phyloP scores from a whole-genome alignment of 768 basidiomycete species.

The Russula griseocarnosa region DNA sequence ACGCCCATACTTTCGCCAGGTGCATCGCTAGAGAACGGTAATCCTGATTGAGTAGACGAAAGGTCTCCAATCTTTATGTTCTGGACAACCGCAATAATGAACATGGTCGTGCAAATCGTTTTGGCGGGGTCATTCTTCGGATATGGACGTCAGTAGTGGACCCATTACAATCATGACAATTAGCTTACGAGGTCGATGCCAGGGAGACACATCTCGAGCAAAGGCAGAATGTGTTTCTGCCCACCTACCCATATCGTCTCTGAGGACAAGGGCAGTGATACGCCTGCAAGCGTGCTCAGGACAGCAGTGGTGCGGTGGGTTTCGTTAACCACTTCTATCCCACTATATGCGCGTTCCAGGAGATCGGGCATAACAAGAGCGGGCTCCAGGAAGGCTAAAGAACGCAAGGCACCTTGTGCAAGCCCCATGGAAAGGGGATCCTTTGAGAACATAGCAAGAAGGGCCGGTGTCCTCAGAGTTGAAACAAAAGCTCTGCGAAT shows the following conservation, averaged over 20 bases:
- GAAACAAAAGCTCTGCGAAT: conserved; percentile 82
- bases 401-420: conserved; percentile 74
- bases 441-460: conserved; percentile 89
- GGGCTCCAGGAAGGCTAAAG: conserved; percentile 77
- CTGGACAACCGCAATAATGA: conserved; percentile 69
- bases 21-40: conserved; percentile 50
- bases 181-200: conserved; percentile 79
- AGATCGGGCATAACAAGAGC: conserved; percentile 84
- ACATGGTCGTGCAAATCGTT: conserved; percentile 75
- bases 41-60: conserved; percentile 55
- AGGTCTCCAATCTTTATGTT: conserved; percentile 76
- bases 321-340: conserved; percentile 91
- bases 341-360: conserved; percentile 85
- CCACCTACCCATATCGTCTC: conserved; percentile 80
- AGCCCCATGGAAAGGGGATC: conserved; percentile 76
- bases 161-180: conserved; percentile 1
- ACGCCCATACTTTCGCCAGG: conserved; percentile 55
- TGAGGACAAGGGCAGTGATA: conserved; percentile 70
- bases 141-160: conserved; percentile 2
- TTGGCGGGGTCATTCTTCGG: conserved; percentile 73
- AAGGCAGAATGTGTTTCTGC: conserved; percentile 81
- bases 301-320: conserved; percentile 93
- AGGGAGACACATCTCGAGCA: conserved; percentile 84
- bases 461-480: conserved; percentile 76
- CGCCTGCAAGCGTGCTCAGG: conserved; percentile 74